These are phyloP conservation scores for Boehmeria nivea DNA, from an alignment of 306 rosid genomes.

Conservation along the genomic window DNA sequence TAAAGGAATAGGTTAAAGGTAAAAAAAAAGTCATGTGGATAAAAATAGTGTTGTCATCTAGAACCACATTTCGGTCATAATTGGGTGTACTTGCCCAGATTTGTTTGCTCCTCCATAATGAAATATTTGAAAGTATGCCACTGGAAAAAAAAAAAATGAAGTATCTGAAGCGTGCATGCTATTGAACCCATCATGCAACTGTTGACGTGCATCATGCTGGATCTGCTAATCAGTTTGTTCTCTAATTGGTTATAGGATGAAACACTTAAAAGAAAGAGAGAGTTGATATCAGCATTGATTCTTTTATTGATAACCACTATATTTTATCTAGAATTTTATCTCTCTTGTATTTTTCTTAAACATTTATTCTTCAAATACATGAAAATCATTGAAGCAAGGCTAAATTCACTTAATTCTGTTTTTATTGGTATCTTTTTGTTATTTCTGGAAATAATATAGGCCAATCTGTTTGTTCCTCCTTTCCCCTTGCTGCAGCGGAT, in stretches of 20 bases:
- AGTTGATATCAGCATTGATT: too few species aligned
- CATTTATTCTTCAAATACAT: neutral
- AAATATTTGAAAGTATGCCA: too few species aligned
- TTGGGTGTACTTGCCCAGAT: too few species aligned
- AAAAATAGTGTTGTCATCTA: too few species aligned
- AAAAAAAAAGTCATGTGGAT: too few species aligned
- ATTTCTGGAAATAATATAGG: neutral
- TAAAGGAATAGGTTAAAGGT: too few species aligned
- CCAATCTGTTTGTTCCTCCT: neutral
- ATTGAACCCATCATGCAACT: neutral
- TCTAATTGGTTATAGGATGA: neutral
- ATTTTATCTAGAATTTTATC: neutral
- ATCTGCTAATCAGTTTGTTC: neutral
- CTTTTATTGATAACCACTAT: too few species aligned
- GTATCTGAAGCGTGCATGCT: too few species aligned
- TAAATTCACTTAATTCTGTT: neutral
- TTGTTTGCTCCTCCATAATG: too few species aligned
- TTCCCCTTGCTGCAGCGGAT: conserved; percentile 44
- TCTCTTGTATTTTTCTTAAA: neutral
- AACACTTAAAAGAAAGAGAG: neutral
- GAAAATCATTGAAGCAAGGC: neutral
- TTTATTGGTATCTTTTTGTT: neutral
- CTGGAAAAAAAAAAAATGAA: neutral
- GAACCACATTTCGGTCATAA: too few species aligned
- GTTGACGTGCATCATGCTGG: neutral